Conservation (phyloP, 2,329 filamentous ascomycete genomes). For the Arthrobotrys pseudoclavata region DNA sequence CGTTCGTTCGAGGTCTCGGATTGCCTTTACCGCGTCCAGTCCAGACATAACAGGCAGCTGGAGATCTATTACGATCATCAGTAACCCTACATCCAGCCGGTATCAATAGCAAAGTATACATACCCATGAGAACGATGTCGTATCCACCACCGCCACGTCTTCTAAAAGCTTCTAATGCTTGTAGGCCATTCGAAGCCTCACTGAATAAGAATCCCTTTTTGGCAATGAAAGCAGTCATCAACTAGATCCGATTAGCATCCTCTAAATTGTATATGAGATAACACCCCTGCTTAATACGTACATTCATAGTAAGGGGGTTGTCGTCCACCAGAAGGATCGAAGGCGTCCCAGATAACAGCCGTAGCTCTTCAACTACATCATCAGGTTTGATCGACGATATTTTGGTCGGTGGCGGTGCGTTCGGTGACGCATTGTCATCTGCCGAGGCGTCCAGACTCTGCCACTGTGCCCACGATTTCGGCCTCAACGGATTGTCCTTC, state of each 20-base stretch:
- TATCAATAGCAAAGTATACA: slow-evolving; percentile 18
- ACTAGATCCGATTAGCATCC: slow-evolving; percentile 64
- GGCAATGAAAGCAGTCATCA: slow-evolving; percentile 66
- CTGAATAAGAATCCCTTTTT: slow-evolving; percentile 67
- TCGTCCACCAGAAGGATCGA: slow-evolving; percentile 57
- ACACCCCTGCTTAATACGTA: slow-evolving; percentile 63
- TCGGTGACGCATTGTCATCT: slow-evolving; percentile 27
- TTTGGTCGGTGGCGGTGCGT: slow-evolving; percentile 9
- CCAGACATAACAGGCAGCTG: slow-evolving; percentile 62
- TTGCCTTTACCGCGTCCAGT: slow-evolving; percentile 61
- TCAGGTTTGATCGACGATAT: slow-evolving; percentile 20
- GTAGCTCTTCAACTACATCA: slow-evolving; percentile 30
- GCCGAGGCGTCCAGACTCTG: slow-evolving; percentile 33
- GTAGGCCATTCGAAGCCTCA: slow-evolving; percentile 69
- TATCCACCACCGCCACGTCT: slow-evolving; percentile 64
- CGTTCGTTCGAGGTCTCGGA: slow-evolving; percentile 55
- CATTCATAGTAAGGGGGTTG: slow-evolving; percentile 46
- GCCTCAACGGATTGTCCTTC: slow-evolving; percentile 29
- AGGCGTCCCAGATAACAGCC: slow-evolving; percentile 20
- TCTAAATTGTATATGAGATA: slow-evolving; percentile 66
- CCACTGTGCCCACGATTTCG: slow-evolving; percentile 39
- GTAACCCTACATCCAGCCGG: slow-evolving; percentile 16
- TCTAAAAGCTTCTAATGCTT: slow-evolving; percentile 67
- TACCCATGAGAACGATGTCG: slow-evolving; percentile 70
- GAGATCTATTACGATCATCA: slow-evolving; percentile 44